These are phyloP conservation scores for Zasmidium cellare DNA, from an alignment of 2,329 filamentous ascomycete genomes.

Conservation along the genomic window DNA sequence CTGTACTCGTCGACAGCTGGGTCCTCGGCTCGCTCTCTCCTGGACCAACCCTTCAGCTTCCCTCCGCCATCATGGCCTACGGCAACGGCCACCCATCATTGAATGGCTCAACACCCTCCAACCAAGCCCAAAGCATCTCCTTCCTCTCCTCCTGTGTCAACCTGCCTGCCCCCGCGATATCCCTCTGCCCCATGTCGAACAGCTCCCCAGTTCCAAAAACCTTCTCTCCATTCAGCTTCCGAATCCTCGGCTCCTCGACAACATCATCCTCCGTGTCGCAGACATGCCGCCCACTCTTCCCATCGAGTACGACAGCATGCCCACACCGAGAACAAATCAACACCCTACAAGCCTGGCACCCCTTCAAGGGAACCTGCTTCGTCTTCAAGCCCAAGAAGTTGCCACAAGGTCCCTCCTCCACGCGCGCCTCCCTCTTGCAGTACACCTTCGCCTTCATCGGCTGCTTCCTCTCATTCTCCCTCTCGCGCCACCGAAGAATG, in stretches of 20 bases:
- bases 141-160: not conserved
- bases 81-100: not conserved
- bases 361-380: not conserved
- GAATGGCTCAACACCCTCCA: not conserved
- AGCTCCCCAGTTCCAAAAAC: not conserved
- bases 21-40: too few species aligned
- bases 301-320: not conserved
- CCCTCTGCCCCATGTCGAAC: not conserved
- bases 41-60: too few species aligned
- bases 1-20: too few species aligned
- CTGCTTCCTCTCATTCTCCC: not conserved
- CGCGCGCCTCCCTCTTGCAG: not conserved
- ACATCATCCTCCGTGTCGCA: not conserved
- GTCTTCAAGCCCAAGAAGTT: not conserved
- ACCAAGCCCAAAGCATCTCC: not conserved
- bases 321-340: not conserved
- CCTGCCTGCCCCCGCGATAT: not conserved
- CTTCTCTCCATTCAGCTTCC: not conserved
- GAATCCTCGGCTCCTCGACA: not conserved
- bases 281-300: not conserved
- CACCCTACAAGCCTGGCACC: not conserved
- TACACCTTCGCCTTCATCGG: not conserved
- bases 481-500: not conserved
- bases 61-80: not conserved
- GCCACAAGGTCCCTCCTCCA: not conserved